Conservation (phyloP, 805 yeast genomes). For the Danielia oregonensis region DNA sequence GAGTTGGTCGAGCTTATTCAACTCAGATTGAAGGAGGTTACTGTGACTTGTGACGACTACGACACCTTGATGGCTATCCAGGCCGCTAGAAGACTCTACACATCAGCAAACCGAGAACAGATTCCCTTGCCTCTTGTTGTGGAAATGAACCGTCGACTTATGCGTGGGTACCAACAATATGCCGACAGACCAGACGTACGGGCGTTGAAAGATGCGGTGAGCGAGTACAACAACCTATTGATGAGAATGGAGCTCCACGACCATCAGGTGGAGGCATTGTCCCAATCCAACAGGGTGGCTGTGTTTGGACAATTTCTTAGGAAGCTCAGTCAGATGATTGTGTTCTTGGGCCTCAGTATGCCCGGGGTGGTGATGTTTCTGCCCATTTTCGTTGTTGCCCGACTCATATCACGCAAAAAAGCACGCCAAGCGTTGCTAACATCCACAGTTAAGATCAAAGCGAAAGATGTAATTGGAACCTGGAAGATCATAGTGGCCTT, state of each 20-base stretch:
- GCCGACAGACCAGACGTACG: constrained; percentile 32
- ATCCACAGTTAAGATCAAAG: constrained; percentile 38
- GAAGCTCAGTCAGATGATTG: constrained; percentile 24
- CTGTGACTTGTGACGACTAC: constrained; percentile 39
- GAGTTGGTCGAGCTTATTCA: constrained; percentile 28
- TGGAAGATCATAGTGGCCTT: constrained; percentile 43
- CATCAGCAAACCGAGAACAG: constrained; percentile 27
- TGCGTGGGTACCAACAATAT: constrained; percentile 33
- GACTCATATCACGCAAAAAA: constrained; percentile 29
- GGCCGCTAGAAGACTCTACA: constrained; percentile 39
- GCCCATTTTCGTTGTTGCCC: constrained; percentile 37
- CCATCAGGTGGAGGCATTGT: constrained; percentile 35
- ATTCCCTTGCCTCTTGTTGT: constrained; percentile 41
- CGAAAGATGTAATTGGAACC: constrained; percentile 39
- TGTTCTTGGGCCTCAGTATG: constrained; percentile 30
- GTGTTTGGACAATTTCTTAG: constrained; percentile 22
- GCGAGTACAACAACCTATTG: constrained; percentile 30
- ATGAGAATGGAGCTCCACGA: constrained; percentile 34
- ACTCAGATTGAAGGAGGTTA: constrained; percentile 34
- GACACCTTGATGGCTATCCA: constrained; percentile 42
- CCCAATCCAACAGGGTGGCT: constrained; percentile 18
- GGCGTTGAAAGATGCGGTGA: constrained; percentile 26
- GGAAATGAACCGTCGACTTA: constrained; percentile 38
- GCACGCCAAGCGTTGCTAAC: constrained; percentile 37
- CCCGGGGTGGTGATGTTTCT: constrained; percentile 38